Evolutionary conservation across 1,284 basidiomycete species (phyloP).

Genomic region (Exobasidium cylindrosporum): DNA sequence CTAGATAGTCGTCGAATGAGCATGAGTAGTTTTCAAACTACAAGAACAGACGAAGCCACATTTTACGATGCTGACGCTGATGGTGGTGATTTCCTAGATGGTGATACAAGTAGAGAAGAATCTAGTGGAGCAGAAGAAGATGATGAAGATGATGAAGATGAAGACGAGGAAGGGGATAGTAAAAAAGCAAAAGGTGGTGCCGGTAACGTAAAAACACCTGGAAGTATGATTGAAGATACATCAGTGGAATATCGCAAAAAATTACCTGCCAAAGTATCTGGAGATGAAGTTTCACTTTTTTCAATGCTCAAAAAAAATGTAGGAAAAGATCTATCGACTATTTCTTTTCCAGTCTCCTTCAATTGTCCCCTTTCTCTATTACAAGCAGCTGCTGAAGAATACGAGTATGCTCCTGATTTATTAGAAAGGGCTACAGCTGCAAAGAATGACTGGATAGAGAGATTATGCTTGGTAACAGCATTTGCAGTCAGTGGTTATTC

Average conservation of each 20-base stretch:
- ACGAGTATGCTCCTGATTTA: slow-evolving; percentile 52
- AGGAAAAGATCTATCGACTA: slow-evolving; percentile 54
- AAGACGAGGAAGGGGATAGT: slow-evolving; percentile 35
- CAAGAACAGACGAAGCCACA: slow-evolving; percentile 38
- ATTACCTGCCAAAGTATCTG: slow-evolving; percentile 63
- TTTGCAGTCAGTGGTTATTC: slow-evolving; percentile 52
- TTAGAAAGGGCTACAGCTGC: slow-evolving; percentile 45
- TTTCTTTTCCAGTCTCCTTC: slow-evolving; percentile 55
- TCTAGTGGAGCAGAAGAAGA: slow-evolving; percentile 32
- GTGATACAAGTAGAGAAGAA: slow-evolving; percentile 24
- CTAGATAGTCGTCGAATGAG: slow-evolving; percentile 28
- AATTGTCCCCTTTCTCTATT: slow-evolving; percentile 53
- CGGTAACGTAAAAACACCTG: neutral
- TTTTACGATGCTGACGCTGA: slow-evolving; percentile 47
- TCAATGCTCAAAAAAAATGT: slow-evolving; percentile 86
- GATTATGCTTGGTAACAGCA: slow-evolving; percentile 46
- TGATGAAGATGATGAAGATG: slow-evolving; percentile 28
- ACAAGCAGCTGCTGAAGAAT: slow-evolving; percentile 52
- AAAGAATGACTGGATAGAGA: slow-evolving; percentile 42
- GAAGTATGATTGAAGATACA: slow-evolving; percentile 8
- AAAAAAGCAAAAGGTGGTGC: slow-evolving; percentile 9
- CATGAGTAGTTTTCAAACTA: slow-evolving; percentile 34
- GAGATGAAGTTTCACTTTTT: slow-evolving; percentile 83
- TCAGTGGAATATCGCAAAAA: slow-evolving; percentile 52
- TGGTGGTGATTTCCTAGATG: slow-evolving; percentile 25